Base-by-base conservation (phyloP, 306 rosid species). In the Vigna mungo region DNA sequence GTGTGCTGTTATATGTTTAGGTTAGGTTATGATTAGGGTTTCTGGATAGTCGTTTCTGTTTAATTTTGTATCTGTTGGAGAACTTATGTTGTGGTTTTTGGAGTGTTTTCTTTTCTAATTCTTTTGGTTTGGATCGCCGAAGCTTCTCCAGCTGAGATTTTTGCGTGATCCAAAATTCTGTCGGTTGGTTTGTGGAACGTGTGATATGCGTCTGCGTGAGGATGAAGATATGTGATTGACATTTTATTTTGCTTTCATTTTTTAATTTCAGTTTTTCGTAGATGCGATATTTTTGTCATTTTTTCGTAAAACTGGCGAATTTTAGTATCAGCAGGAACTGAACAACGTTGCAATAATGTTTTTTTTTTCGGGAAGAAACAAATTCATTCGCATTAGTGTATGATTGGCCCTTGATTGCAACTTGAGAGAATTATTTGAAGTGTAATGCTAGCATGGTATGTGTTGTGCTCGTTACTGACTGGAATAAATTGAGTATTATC, bases 1-100 rank as follows among this genome's bases (percentile, higher is more conserved):
- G 34, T 13, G 17, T 4, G 58, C 76, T 47, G 18, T 34, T 14
- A 2, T 47, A 1, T 55, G 60, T 36, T 43, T 63, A 60, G 64
- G 69, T 61, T 54, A 21, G 36, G 58, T 23, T 9, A 18, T 51
- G 16, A 20, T 81, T 81, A 82, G 81, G 82, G 82, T 73, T 79
- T 77, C 75, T 13, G 34, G 60, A 46, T 5, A 16, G 27, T 48
- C n/a, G 5, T 27, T 46, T 6, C 36, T 3, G 18, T 47, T 47
- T 39, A 25, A 70, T 71, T 67, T 68, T 81, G 59, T 63, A 25
- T 67, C 27, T n/a, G 41, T 47, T 53, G 54, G 16, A 23, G 32
- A 79, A 62, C 55, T 66, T 36, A 46, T 74, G 20, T 27, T 25
- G 75, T 72, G 13, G 9, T 32, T 17, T 30, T 78, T 70, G 39